Evolutionary conservation across 2,329 filamentous ascomycete genomes (phyloP).

Genomic region (Colletotrichum scovillei): DNA sequence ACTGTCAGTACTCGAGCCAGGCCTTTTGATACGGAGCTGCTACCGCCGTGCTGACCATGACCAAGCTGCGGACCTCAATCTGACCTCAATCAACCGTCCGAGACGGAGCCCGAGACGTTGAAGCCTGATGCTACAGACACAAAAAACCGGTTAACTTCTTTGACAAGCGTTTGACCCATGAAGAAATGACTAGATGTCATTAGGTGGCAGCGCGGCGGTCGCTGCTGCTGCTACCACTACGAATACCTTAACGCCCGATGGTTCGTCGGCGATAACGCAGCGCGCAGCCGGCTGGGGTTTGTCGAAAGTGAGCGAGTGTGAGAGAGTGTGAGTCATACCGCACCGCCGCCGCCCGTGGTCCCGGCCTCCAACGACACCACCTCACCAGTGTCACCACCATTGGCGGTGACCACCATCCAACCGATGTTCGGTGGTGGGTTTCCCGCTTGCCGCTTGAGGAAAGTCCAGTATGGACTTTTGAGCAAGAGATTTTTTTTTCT

Average conservation of each 20-base stretch:
- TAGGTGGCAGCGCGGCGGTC: background rate
- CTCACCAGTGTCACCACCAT: background rate
- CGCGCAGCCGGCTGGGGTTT: background rate
- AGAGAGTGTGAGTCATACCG: slow-evolving; percentile 29
- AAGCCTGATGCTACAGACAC: background rate
- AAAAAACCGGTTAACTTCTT: background rate
- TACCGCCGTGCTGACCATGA: background rate
- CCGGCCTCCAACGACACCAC: background rate
- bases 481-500: background rate
- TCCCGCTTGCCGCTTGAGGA: background rate
- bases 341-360: background rate
- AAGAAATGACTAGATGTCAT: background rate
- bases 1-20: background rate
- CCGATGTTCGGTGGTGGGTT: background rate
- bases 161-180: background rate
- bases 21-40: background rate
- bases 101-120: background rate
- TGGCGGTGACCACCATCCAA: background rate
- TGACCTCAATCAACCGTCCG: background rate
- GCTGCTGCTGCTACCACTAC: background rate
- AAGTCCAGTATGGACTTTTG: background rate
- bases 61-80: background rate
- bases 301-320: background rate
- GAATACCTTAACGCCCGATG: slow-evolving; percentile 6
- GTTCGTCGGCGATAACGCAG: slow-evolving; percentile 27